A percentile compares a stretch with the other conserved stretches of the same genome.
phyloP scores from a whole-genome alignment of 164 flowering plant species.

The Malania oleifera region DNA sequence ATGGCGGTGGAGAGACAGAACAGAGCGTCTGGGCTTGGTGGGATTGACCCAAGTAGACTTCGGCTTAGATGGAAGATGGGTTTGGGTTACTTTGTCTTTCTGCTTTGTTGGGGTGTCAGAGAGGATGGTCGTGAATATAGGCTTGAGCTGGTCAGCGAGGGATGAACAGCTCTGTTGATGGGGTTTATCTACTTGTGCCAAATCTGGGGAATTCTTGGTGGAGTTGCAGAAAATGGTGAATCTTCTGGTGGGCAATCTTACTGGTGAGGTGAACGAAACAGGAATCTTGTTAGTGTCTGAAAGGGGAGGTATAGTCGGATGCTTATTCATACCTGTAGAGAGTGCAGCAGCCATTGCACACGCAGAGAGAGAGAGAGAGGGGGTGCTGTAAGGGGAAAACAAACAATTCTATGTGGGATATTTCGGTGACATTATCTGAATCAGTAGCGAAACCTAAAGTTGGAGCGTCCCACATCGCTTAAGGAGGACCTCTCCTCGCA shows the following conservation, averaged over 20 bases:
- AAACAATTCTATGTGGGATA: not conserved
- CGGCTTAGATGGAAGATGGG: conserved; percentile 51
- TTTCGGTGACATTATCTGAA: not conserved
- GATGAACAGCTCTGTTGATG: conserved; percentile 31
- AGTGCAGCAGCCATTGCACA: conserved; percentile 17
- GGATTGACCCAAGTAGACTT: conserved; percentile 95
- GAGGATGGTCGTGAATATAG: conserved; percentile 45
- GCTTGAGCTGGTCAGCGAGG: conserved; percentile 72
- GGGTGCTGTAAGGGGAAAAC: not conserved
- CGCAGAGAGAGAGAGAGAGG: not conserved
- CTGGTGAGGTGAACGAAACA: conserved; percentile 26
- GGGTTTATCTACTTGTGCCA: conserved; percentile 11
- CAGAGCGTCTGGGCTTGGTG: conserved; percentile 62
- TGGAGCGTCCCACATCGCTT: no score
- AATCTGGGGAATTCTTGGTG: conserved; percentile 19
- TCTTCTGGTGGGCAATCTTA: conserved; percentile 22
- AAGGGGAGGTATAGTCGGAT: conserved; percentile 2
- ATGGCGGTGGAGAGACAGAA: conserved; percentile 71
- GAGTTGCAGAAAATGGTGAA: conserved; percentile 37
- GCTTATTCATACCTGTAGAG: conserved; percentile 16
- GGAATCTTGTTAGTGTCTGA: conserved; percentile 25
- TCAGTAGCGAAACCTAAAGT: no score
- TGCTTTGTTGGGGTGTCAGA: conserved; percentile 18
- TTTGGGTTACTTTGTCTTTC: conserved; percentile 5
- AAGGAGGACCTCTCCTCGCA: no score